Evolutionary conservation across 140 eudicot genomes (phyloP).

Genomic region (Flaveria floridana): DNA sequence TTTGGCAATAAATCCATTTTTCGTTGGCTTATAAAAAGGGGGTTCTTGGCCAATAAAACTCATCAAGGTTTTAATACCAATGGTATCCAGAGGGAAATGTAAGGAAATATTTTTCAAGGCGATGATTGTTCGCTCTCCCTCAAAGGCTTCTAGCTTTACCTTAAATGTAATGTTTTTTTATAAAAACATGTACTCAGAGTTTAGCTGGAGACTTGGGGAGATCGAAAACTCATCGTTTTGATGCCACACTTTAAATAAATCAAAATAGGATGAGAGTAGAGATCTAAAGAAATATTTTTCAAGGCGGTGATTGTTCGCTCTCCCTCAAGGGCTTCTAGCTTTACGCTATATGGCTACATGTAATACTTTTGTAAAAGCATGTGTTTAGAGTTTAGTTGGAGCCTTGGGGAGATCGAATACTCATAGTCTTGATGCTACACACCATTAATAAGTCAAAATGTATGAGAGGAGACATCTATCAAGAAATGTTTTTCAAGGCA

Average conservation of each 20-base stretch:
- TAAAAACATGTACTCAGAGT: slow-evolving; percentile 24
- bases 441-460: slow-evolving; percentile 17
- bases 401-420: slow-evolving; percentile 32
- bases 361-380: slow-evolving; percentile 14
- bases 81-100: slow-evolving; percentile 13
- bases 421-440: slow-evolving; percentile 22
- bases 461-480: slow-evolving; percentile 20
- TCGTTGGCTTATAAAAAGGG: slow-evolving; percentile 36
- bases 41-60: slow-evolving; percentile 37
- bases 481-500: slow-evolving; percentile 21
- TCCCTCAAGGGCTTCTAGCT: slow-evolving; percentile 52
- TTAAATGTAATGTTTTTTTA: slow-evolving; percentile 11
- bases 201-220: slow-evolving; percentile 35
- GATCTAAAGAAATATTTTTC: slow-evolving; percentile 2
- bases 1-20: slow-evolving; percentile 21
- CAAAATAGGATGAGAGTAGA: slow-evolving; percentile 29
- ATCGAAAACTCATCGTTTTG: slow-evolving; percentile 29
- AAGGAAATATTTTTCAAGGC: slow-evolving; percentile 21
- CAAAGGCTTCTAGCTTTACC: slow-evolving; percentile 40
- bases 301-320: slow-evolving; percentile 42
- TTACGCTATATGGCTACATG: slow-evolving; percentile 9
- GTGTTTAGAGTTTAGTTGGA: slow-evolving; percentile 25
- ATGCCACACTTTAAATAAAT: background rate
- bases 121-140: slow-evolving; percentile 42
- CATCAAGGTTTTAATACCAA: slow-evolving; percentile 36